Base-by-base conservation (phyloP, 2,329 filamentous ascomycete species). In the Exophiala viscosa region DNA sequence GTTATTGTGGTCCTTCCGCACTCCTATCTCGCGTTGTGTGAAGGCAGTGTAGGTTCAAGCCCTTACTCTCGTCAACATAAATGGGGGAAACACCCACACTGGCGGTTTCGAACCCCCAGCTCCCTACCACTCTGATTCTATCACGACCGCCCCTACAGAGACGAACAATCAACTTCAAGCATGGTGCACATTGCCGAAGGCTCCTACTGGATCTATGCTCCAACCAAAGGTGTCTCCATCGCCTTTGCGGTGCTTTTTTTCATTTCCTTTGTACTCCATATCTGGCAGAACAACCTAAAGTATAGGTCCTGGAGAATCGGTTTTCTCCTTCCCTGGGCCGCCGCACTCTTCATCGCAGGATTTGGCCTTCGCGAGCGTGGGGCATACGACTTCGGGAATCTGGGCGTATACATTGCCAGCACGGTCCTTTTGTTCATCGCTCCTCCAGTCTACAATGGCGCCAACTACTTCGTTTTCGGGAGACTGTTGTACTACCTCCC, bases 381-480 rank as follows among this genome's bases (percentile, higher is more conserved):
- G 17, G 67, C 69, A 20, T 69, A 61, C 41, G 59, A 68, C 36
- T 70, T 67, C 63, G 65, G 63, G 39, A 66, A 72, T 35, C 45
- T 73, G 9, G 49, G 49, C 1, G 47, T 73, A 7, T 74, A 65
- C 51, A 72, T 74, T 23, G 62, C 70, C 2, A 70, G 68, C 49
- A 66, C 63, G 8, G 70, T 71, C 10, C 61, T 73, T 5, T 62
- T 73, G 8, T 66, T 73, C 42, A 66, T 66, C 43, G 71, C 66
- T 13, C 71, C 71, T 13, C 71, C 70, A 8, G 67, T 74, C 35
- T 73, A 73, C 40, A 69, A 72, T 53, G 67, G 66, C 6, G 69
- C 69, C 47, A 79, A 78, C 49, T 81, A 79, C 60, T 69, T 78
- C 33, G 79, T 80, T 50, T 69, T 82, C 0, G 73, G 70, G 13